Evolutionary conservation across 495 filamentous ascomycete genomes (phyloP).

Genomic region (Neurospora sp.): DNA sequence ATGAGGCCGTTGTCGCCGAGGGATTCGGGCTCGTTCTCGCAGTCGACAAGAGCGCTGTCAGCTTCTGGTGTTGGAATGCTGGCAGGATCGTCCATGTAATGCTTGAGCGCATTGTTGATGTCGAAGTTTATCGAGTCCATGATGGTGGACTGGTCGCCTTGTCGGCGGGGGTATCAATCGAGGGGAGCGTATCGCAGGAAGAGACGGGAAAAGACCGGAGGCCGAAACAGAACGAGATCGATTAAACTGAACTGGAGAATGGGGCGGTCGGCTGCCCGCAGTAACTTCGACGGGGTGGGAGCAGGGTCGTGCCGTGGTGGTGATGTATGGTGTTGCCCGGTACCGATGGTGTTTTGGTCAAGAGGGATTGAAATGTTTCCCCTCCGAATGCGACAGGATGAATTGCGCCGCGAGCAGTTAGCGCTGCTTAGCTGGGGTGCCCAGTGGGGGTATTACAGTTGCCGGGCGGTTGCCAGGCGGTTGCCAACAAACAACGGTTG

Average conservation of each 20-base stretch:
- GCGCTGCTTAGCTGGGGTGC: no score
- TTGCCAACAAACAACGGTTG: no score
- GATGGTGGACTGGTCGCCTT: background rate
- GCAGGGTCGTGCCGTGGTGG: background rate
- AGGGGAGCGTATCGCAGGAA: background rate
- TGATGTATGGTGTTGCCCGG: background rate
- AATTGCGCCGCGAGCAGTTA: background rate
- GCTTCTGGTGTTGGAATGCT: conserved; percentile 80
- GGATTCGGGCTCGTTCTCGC: conserved; percentile 83
- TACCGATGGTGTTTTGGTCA: background rate
- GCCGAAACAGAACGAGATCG: background rate
- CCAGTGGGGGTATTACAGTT: no score
- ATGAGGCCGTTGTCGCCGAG: conserved; percentile 63
- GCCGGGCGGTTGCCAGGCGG: no score
- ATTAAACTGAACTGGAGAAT: background rate
- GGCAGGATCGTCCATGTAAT: conserved; percentile 86
- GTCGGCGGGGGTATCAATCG: conserved; percentile 17
- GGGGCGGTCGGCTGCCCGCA: background rate
- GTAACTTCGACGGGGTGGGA: background rate
- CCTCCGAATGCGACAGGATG: background rate
- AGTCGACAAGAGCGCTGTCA: conserved; percentile 73
- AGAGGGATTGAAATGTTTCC: background rate
- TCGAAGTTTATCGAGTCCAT: conserved; percentile 84
- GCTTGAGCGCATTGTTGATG: conserved; percentile 89
- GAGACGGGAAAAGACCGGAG: conserved; percentile 4